Percentiles rank a stretch among this genome's conserved stretches.
Evolutionary conservation across 2,329 filamentous ascomycete genomes (phyloP).

Genomic region (Neofusicoccum cordaticola): DNA sequence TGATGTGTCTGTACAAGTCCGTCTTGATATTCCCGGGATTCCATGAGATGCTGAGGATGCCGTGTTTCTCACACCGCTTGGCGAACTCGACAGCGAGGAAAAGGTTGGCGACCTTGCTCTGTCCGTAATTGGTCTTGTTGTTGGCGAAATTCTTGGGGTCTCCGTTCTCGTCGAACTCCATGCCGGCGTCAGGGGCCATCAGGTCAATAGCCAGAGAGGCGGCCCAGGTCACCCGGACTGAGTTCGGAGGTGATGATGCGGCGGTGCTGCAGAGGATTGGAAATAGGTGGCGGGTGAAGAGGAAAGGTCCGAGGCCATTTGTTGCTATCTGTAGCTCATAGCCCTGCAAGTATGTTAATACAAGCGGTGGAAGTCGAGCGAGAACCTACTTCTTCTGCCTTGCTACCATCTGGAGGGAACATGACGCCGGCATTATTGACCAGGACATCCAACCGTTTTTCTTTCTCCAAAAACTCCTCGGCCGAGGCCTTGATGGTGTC

Average conservation of each 20-base stretch:
- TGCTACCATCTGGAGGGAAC: slow-evolving; percentile 25
- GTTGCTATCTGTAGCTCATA: slow-evolving; percentile 37
- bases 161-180: background rate
- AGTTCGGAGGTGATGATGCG: slow-evolving; percentile 20
- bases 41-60: slow-evolving; percentile 21
- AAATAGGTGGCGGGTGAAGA: slow-evolving; percentile 39
- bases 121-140: slow-evolving; percentile 22
- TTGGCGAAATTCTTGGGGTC: too few relatives aligned
- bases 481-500: slow-evolving; percentile 39
- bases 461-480: slow-evolving; percentile 34
- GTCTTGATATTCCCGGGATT: too few relatives aligned
- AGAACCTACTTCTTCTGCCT: slow-evolving; percentile 12
- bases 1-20: too few relatives aligned
- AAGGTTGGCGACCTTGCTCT: slow-evolving; percentile 28
- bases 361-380: too few relatives aligned
- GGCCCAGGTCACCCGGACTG: slow-evolving; percentile 38
- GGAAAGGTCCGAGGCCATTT: slow-evolving; percentile 40
- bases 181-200: slow-evolving; percentile 8
- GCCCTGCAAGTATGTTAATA: slow-evolving; percentile 17
- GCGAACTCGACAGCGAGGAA: slow-evolving; percentile 25
- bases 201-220: slow-evolving; percentile 21
- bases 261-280: slow-evolving; percentile 35
- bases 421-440: slow-evolving; percentile 37
- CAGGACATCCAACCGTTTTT: slow-evolving; percentile 44
- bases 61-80: slow-evolving; percentile 19